These are phyloP conservation scores for Cutaneotrichosporon sp. DNA, from an alignment of 1,284 basidiomycete species.

Conservation along the genomic window DNA sequence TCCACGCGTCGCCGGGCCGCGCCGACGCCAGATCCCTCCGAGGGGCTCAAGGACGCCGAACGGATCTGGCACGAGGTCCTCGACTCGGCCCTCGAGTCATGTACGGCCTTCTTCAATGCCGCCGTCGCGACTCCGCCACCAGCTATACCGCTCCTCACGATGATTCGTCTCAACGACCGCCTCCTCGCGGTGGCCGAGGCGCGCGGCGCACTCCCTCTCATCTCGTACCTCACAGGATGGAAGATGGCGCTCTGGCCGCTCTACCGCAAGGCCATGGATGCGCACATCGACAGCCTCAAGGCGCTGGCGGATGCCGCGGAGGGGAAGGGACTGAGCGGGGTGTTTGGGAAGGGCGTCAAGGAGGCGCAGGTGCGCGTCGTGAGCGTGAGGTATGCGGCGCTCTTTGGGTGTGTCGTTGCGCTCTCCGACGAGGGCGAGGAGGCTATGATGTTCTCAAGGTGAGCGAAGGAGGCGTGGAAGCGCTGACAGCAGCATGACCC, in stretches of 20 bases:
- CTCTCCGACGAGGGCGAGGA: slow-evolving; percentile 79
- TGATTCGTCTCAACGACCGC: slow-evolving; percentile 80
- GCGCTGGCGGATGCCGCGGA: slow-evolving; percentile 69
- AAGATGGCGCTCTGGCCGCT: slow-evolving; percentile 83
- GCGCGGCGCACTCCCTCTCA: slow-evolving; percentile 69
- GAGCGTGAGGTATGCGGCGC: slow-evolving; percentile 63
- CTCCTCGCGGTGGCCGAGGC: slow-evolving; percentile 66
- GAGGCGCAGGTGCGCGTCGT: slow-evolving; percentile 59
- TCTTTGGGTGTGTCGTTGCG: slow-evolving; percentile 74
- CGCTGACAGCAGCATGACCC: slow-evolving; percentile 60
- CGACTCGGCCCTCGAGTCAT: slow-evolving; percentile 79
- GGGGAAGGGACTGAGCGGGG: slow-evolving; percentile 39
- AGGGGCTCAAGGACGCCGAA: slow-evolving; percentile 47
- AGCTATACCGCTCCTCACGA: slow-evolving; percentile 69
- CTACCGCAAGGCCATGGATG: slow-evolving; percentile 82
- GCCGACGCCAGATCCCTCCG: slow-evolving; percentile 47
- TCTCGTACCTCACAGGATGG: slow-evolving; percentile 69
- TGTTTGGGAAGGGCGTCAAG: slow-evolving; percentile 61
- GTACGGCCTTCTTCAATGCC: slow-evolving; percentile 49
- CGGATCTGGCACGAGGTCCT: slow-evolving; percentile 81
- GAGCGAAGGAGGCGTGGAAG: slow-evolving; percentile 17
- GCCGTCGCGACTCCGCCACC: slow-evolving; percentile 55
- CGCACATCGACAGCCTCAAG: slow-evolving; percentile 72
- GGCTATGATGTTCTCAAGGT: slow-evolving; percentile 93
- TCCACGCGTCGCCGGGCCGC: neutral